phyloP scores from a whole-genome alignment of 768 basidiomycete species.

The Boletus reticuloceps region DNA sequence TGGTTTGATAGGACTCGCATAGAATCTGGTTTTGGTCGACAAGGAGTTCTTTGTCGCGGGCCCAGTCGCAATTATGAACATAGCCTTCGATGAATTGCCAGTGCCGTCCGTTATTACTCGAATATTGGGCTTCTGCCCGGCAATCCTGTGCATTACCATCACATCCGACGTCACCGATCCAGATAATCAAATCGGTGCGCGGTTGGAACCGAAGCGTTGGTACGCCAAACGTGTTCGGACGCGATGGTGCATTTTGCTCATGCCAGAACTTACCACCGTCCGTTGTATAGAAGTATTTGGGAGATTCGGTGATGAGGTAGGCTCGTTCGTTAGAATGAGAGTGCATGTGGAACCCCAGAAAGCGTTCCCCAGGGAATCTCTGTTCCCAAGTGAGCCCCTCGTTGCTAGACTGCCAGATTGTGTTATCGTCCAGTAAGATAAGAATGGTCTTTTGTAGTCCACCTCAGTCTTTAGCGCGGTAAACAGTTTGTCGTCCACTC shows the following conservation, averaged over 20 bases:
- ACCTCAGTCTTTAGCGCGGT: neutral
- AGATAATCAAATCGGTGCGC: slow-evolving; percentile 79
- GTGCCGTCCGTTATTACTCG: slow-evolving; percentile 68
- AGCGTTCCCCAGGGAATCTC: slow-evolving; percentile 54
- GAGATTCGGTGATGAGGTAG: slow-evolving; percentile 76
- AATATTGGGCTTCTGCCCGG: slow-evolving; percentile 71
- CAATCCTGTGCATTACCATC: slow-evolving; percentile 49
- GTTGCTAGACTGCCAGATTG: slow-evolving; percentile 92
- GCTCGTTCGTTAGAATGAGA: slow-evolving; percentile 75
- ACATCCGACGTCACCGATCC: slow-evolving; percentile 80
- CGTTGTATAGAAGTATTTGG: slow-evolving; percentile 75
- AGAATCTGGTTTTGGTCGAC: slow-evolving; percentile 87
- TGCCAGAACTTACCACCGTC: slow-evolving; percentile 78
- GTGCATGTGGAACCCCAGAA: slow-evolving; percentile 89
- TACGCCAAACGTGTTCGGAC: slow-evolving; percentile 77
- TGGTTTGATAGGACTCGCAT: slow-evolving; percentile 85
- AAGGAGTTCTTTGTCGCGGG: slow-evolving; percentile 70
- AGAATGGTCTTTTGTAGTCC: slow-evolving; percentile 63
- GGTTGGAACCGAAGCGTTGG: slow-evolving; percentile 88
- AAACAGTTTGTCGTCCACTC: slow-evolving; percentile 12
- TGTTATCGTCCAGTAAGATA: slow-evolving; percentile 70
- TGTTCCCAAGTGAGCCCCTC: slow-evolving; percentile 92
- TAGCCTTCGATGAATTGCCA: slow-evolving; percentile 84
- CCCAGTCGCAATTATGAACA: slow-evolving; percentile 91
- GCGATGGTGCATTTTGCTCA: slow-evolving; percentile 51